Evolutionary conservation across 495 filamentous ascomycete genomes (phyloP).

Genomic region (Penicillium salamii): DNA sequence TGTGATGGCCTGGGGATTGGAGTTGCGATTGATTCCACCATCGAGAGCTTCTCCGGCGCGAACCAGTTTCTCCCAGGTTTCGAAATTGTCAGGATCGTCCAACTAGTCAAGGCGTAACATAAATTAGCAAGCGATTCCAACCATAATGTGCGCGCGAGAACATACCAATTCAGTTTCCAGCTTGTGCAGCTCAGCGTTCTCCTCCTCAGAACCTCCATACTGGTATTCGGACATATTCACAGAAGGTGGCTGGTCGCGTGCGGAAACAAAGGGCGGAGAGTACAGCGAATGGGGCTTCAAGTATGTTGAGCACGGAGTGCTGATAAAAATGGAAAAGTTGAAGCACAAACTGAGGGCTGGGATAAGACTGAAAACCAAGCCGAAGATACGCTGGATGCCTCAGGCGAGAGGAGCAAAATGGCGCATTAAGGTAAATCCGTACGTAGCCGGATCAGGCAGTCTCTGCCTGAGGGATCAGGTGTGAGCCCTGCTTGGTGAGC

Average conservation of each 20-base stretch:
- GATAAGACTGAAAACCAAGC: conserved; percentile 14
- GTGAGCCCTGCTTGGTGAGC: no score
- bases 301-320: conserved; percentile 6
- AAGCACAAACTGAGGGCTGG: conserved; percentile 8
- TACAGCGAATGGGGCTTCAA: neutral
- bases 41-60: conserved; percentile 79
- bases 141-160: conserved; percentile 3
- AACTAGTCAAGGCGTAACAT: conserved; percentile 27
- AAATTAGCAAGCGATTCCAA: neutral
- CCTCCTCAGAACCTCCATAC: conserved; percentile 78
- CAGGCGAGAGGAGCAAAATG: neutral
- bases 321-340: conserved; percentile 15
- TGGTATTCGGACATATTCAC: conserved; percentile 55
- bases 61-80: conserved; percentile 92
- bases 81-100: conserved; percentile 86
- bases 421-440: no score
- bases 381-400: conserved; percentile 7
- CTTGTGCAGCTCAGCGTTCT: conserved; percentile 79
- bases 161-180: conserved; percentile 73
- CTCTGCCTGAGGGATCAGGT: neutral
- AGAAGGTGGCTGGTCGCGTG: conserved; percentile 4
- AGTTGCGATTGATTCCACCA: conserved; percentile 93
- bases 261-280: neutral
- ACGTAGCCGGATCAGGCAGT: no score
- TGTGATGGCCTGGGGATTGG: conserved; percentile 88